phyloP scores from a whole-genome alignment of 495 filamentous ascomycete species.

The Viridothelium virens region DNA sequence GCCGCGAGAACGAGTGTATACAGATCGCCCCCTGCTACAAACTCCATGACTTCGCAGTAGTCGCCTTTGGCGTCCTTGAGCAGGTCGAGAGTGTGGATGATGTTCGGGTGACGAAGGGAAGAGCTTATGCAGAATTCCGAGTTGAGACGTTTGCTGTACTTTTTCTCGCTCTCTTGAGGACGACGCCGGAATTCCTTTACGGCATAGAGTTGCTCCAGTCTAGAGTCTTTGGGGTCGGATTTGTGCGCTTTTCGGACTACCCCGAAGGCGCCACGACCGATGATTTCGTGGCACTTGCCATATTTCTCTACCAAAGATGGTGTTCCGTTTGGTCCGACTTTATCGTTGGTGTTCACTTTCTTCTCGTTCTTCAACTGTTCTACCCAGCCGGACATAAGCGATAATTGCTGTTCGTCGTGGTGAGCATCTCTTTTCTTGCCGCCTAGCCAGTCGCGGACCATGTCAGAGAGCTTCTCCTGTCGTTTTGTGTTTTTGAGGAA shows the following conservation, averaged over 20 bases:
- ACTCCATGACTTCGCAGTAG: conserved; percentile 99
- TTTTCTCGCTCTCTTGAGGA: conserved; percentile 87
- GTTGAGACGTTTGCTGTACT: conserved; percentile 97
- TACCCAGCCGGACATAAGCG: conserved; percentile 91
- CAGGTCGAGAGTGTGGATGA: conserved; percentile 95
- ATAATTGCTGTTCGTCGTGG: conserved; percentile 72
- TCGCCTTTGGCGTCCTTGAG: conserved; percentile 94
- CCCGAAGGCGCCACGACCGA: conserved; percentile 95
- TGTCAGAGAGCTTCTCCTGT: conserved; percentile 91
- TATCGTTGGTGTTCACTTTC: conserved; percentile 65
- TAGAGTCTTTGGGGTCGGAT: conserved; percentile 69
- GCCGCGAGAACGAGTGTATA: conserved; percentile 91
- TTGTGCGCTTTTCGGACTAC: conserved; percentile 99
- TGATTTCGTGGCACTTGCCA: conserved; percentile 96
- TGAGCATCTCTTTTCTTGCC: conserved; percentile 64
- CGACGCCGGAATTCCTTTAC: conserved; percentile 97
- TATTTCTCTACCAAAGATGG: conserved; percentile 90
- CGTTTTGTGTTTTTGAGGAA: conserved; percentile 77
- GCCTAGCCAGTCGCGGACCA: conserved; percentile 76
- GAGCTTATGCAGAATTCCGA: conserved; percentile 99
- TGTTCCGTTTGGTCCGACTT: conserved; percentile 70
- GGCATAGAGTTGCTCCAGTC: conserved; percentile 83
- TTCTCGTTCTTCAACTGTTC: conserved; percentile 86
- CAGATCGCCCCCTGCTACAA: conserved; percentile 91
- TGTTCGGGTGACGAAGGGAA: conserved; percentile 90